Evolutionary conservation across 495 filamentous ascomycete genomes (phyloP), one percentile per base, ranked within the genome.

Genomic region (Podospora pseudopauciseta): DNA sequence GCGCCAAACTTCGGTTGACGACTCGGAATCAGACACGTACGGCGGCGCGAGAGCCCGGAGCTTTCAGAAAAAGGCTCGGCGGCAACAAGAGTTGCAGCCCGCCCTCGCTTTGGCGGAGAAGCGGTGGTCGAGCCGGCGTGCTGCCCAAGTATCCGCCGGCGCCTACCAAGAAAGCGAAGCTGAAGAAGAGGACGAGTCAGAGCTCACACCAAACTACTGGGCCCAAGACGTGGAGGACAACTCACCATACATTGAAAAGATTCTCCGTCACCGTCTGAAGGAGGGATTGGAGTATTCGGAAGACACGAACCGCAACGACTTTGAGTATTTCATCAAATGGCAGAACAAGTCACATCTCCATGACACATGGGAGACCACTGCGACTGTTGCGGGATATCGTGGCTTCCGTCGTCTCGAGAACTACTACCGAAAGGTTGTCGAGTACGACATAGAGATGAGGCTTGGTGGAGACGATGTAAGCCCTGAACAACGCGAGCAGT

Each of bases 291-390:
- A 85, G 73, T 78, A 87, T 34, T 80, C 84, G 23, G 73, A 77
- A n/a, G 82, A 88, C 64, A 69, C 86, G 54, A 85, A 84, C 23
- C 91, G 91, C 69, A 86, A 92, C 65, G 91, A 97, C 72, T 97
- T 93, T 69, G 91, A 97, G 68, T 99, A 92, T 76, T 92, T 90
- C 75, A 94, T 99, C 72, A 99, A 99, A 83, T 99, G 95, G 95
- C 92, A 97, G 78, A 90, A 87, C 68, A 91, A 92, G 79, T 96
- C 95, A 26, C 92, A 98, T 77, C 92, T 93, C 71, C 95, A 99
- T 81, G 89, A 94, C 32, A 95, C 94, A 2, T 98, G 96, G 96
- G 92, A 97, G 77, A 87, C 87, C 0, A 87, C 89, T 26, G 89
- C 92, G 63, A 83, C 79, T 59, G 84, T 97, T 30, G 74, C 77